A percentile compares a stretch with the other conserved stretches of the same genome.
Conservation (phyloP, 164 flowering plant species). For the Tinospora cordifolia region DNA sequence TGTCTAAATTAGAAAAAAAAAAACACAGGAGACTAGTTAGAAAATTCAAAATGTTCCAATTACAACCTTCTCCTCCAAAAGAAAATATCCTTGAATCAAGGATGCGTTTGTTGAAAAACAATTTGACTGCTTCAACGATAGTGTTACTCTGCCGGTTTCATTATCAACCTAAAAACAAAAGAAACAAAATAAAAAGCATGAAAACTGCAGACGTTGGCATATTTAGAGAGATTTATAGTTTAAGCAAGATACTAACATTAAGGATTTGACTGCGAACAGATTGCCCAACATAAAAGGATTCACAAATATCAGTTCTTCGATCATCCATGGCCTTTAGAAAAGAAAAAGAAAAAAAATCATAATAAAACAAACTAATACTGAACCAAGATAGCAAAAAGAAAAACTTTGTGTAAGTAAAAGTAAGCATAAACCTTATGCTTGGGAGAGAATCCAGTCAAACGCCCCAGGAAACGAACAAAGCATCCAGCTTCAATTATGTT, state of each 20-base stretch:
- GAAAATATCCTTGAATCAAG: conserved; percentile 65
- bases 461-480: conserved; percentile 93
- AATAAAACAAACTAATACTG: neutral
- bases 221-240: neutral
- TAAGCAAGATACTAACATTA: conserved; percentile 42
- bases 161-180: conserved; percentile 44
- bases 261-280: conserved; percentile 78
- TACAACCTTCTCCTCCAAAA: conserved; percentile 67
- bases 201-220: neutral
- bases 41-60: neutral
- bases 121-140: conserved; percentile 76
- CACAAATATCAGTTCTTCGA: conserved; percentile 35
- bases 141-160: conserved; percentile 59
- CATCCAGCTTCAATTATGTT: conserved; percentile 80
- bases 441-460: conserved; percentile 81
- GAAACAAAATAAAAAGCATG: neutral
- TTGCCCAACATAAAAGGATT: conserved; percentile 70
- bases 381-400: neutral
- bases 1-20: neutral
- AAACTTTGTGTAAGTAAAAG: neutral
- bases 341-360: conserved; percentile 8
- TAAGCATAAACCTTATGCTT: conserved; percentile 51
- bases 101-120: conserved; percentile 82
- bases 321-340: conserved; percentile 62
- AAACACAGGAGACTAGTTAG: neutral